Evolutionary conservation across 371 early-diverging fungal genomes (phyloP).

Genomic region (Sporodiniella umbellata): DNA sequence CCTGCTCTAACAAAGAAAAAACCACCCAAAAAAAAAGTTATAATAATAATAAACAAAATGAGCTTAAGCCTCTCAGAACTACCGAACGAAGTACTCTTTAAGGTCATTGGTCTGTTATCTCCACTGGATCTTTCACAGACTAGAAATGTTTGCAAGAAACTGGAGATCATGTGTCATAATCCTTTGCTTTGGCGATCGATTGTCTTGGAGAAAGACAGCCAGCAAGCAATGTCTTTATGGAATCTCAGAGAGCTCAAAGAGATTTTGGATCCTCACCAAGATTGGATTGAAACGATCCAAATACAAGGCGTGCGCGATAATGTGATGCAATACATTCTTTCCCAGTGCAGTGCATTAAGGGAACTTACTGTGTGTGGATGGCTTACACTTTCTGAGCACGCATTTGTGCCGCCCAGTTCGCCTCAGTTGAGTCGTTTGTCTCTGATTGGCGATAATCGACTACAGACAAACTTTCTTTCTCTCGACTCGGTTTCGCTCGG

Average conservation of each 20-base stretch:
- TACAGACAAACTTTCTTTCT: slow-evolving; percentile 23
- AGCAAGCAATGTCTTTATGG: slow-evolving; percentile 23
- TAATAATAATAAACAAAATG: too few species aligned
- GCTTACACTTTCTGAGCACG: slow-evolving; percentile 34
- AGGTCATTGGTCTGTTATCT: neutral
- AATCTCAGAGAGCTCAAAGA: slow-evolving; percentile 12
- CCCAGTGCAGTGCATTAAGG: slow-evolving; percentile 19
- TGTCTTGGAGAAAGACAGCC: neutral
- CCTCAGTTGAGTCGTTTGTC: slow-evolving; percentile 1
- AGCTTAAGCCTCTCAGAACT: too few species aligned
- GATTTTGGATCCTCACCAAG: slow-evolving; percentile 18
- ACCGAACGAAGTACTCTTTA: neutral
- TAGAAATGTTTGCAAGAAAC: slow-evolving; percentile 9
- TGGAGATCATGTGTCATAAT: slow-evolving; percentile 15
- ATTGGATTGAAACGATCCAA: slow-evolving; percentile 19
- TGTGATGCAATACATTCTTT: slow-evolving; percentile 24
- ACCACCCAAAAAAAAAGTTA: too few species aligned
- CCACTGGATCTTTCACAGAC: slow-evolving; percentile 12
- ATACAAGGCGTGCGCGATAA: slow-evolving; percentile 30
- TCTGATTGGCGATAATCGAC: slow-evolving; percentile 17
- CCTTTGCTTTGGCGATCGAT: slow-evolving; percentile 12
- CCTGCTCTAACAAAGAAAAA: too few species aligned
- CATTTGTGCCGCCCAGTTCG: slow-evolving; percentile 14
- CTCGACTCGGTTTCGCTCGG: slow-evolving; percentile 26
- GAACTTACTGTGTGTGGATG: slow-evolving; percentile 27